phyloP scores from a whole-genome alignment of 1,139 yeast genomes.

The Sugiyamaella pinicola region DNA sequence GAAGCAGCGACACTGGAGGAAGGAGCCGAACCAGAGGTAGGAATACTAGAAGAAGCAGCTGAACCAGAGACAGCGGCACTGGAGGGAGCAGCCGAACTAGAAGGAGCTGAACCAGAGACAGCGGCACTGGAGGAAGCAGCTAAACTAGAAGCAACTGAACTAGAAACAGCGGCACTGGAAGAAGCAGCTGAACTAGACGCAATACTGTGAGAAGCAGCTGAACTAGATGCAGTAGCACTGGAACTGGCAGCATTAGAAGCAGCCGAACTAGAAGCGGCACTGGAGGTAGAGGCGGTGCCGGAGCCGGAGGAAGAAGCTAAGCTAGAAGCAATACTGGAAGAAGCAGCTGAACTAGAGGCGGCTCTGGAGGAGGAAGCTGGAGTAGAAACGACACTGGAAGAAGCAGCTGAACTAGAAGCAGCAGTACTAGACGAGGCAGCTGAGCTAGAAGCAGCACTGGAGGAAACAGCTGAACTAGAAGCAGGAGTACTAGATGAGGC shows the following conservation, averaged over 20 bases:
- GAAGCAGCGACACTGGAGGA: slow-evolving; percentile 5
- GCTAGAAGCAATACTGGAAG: slow-evolving; percentile 7
- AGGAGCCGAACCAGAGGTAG: slow-evolving; percentile 16
- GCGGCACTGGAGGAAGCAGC: slow-evolving; percentile 12
- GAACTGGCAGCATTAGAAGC: slow-evolving; percentile 4
- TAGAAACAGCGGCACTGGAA: slow-evolving; percentile 7
- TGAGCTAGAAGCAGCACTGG: neutral
- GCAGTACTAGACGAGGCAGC: neutral
- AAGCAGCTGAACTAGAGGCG: slow-evolving; percentile 10
- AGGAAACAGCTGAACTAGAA: neutral
- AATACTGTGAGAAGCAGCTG: slow-evolving; percentile 18
- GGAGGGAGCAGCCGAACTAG: slow-evolving; percentile 13
- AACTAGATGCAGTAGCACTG: slow-evolving; percentile 16
- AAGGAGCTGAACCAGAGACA: neutral
- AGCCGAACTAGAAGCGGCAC: slow-evolving; percentile 1
- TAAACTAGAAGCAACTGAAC: slow-evolving; percentile 12
- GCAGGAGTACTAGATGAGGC: neutral
- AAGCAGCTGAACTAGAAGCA: neutral
- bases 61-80: slow-evolving; percentile 15
- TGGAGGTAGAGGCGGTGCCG: slow-evolving; percentile 6
- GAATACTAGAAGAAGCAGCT: slow-evolving; percentile 19
- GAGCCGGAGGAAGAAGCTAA: slow-evolving; percentile 9
- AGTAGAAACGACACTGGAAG: neutral
- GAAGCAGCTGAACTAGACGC: slow-evolving; percentile 16
- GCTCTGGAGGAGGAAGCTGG: neutral